Conservation (phyloP, 257 asterid species). For the Vinca minor region DNA sequence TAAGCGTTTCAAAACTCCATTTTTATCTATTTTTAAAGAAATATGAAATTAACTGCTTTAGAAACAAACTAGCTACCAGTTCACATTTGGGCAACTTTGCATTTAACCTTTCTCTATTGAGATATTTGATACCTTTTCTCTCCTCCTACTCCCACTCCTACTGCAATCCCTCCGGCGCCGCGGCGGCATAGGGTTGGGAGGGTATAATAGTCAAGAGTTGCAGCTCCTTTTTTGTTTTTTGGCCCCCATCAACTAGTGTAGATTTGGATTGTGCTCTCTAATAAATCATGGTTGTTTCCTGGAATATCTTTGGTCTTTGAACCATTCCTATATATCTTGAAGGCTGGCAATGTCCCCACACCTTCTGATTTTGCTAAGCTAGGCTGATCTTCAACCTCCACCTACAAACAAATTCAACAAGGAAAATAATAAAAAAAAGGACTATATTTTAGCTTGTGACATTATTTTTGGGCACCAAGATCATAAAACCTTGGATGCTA, state of each 20-base stretch:
- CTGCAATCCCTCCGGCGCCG: background rate
- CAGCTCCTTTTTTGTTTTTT: too few species aligned
- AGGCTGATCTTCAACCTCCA: conserved; percentile 51
- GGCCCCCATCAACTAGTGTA: conserved; percentile 14
- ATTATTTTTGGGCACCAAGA: too few species aligned
- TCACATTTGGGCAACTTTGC: too few species aligned
- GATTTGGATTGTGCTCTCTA: conserved; percentile 45
- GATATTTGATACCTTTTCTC: background rate
- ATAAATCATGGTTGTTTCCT: conserved; percentile 30
- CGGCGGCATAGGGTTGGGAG: background rate
- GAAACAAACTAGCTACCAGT: too few species aligned
- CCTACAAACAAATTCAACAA: conserved; percentile 20
- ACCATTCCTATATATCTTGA: conserved; percentile 44
- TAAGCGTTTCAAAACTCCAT: too few species aligned
- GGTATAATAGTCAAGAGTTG: background rate
- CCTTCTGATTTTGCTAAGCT: conserved; percentile 41
- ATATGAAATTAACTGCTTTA: too few species aligned
- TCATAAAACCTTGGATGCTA: too few species aligned
- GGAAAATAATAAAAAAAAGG: background rate
- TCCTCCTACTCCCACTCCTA: background rate
- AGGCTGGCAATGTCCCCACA: conserved; percentile 35
- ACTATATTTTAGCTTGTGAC: background rate
- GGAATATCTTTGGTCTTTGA: conserved; percentile 35
- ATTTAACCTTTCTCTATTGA: too few species aligned
- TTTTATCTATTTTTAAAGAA: too few species aligned